Evolutionary conservation across 345 rosid genomes (phyloP).

Genomic region (Laguncularia racemosa): DNA sequence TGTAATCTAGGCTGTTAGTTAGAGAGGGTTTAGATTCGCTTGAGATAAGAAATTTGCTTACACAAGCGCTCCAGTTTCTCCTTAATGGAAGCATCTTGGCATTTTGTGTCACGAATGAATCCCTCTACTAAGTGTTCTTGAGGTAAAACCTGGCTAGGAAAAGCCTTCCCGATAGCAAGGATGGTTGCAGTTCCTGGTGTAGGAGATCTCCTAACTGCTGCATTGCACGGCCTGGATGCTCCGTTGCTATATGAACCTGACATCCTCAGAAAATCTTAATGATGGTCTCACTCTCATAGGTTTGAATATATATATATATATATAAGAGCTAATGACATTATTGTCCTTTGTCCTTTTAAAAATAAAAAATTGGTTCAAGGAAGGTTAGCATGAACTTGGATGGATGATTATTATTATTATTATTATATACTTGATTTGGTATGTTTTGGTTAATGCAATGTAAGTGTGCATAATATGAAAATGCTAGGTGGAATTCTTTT

Average conservation of each 20-base stretch:
- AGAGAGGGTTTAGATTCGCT: not conserved
- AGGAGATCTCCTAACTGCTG: conserved; percentile 31
- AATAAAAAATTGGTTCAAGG: too few relatives aligned
- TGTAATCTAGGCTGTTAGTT: too few relatives aligned
- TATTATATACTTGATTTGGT: too few relatives aligned
- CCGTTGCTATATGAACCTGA: conserved; percentile 21
- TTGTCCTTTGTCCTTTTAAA: too few relatives aligned
- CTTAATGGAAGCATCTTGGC: conserved; percentile 60
- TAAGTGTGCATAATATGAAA: too few relatives aligned
- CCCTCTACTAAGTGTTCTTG: conserved; percentile 91
- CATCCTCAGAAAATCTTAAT: conserved; percentile 23
- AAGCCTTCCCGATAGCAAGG: conserved; percentile 92
- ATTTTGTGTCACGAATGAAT: conserved; percentile 73
- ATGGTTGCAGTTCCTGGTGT: conserved; percentile 75
- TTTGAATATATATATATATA: too few relatives aligned
- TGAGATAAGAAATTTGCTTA: conserved; percentile 23
- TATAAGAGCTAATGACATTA: too few relatives aligned
- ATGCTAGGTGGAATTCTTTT: too few relatives aligned
- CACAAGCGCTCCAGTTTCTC: conserved; percentile 85
- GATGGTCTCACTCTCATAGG: too few relatives aligned
- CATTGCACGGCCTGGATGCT: conserved; percentile 13
- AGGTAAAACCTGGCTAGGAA: conserved; percentile 69
- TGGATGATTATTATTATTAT: too few relatives aligned
- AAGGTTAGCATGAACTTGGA: too few relatives aligned
- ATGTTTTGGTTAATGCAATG: too few relatives aligned